Conservation (phyloP, 2,329 filamentous ascomycete genomes). For the Salinomyces thailandicus region DNA sequence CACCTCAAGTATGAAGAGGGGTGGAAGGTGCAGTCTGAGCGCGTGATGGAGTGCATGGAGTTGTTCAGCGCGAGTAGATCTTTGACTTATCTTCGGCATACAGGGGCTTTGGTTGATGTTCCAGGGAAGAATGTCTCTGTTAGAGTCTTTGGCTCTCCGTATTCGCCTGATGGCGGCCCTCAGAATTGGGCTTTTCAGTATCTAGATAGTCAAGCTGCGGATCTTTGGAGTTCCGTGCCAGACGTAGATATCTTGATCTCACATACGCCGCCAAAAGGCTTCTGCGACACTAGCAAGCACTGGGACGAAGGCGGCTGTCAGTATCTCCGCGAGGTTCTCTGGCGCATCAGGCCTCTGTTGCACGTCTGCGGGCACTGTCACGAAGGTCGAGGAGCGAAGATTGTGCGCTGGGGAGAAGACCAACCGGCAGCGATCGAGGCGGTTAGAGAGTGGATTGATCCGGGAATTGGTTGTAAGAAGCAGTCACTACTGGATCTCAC, state of each 20-base stretch:
- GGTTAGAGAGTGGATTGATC: conserved; percentile 47
- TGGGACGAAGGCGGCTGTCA: conserved; percentile 49
- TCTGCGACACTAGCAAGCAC: conserved; percentile 41
- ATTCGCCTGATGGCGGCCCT: conserved; percentile 36
- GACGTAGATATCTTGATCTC: conserved; percentile 57
- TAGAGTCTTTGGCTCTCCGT: conserved; percentile 61
- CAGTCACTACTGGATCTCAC: conserved; percentile 55
- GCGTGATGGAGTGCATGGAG: conserved; percentile 30
- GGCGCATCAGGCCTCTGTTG: conserved; percentile 52
- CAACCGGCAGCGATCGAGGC: conserved; percentile 35
- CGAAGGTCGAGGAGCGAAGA: conserved; percentile 52
- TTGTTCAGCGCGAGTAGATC: conserved; percentile 46
- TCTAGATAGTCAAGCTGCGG: conserved; percentile 25
- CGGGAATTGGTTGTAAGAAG: conserved; percentile 47
- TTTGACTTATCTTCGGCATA: conserved; percentile 56
- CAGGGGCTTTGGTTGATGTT: conserved; percentile 45
- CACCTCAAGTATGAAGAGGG: conserved; percentile 19
- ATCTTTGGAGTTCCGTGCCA: conserved; percentile 53
- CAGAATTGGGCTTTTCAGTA: conserved; percentile 60
- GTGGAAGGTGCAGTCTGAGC: conserved; percentile 10
- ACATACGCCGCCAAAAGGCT: conserved; percentile 54
- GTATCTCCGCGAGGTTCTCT: conserved; percentile 44
- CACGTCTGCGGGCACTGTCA: conserved; percentile 66
- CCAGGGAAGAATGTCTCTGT: conserved; percentile 51
- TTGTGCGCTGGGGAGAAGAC: conserved; percentile 47